A percentile compares a stretch with the other conserved stretches of the same genome.
Conservation (phyloP, 163 green algal species). For the Chlamydomonas reinhardtii region DNA sequence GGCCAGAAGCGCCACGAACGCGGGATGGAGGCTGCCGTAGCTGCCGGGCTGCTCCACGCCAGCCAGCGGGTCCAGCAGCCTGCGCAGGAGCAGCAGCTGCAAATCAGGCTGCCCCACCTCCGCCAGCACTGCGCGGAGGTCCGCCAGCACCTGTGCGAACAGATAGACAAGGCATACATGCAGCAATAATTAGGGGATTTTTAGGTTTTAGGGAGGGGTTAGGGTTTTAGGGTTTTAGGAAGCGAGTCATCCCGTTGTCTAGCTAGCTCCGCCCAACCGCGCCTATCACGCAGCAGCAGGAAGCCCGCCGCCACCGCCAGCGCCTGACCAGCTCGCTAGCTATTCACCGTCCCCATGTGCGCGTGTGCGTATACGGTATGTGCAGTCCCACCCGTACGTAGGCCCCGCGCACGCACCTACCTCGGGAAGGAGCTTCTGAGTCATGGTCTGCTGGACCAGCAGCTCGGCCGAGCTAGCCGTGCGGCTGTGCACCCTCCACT, state of each 20-base stretch:
- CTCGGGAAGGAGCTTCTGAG: conserved; percentile 33
- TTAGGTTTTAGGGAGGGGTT: no score
- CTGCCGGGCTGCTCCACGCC: conserved; percentile 13
- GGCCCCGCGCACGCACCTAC: conserved; percentile 2
- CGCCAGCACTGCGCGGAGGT: conserved; percentile 29
- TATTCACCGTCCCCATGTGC: no score
- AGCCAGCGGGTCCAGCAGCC: conserved; percentile 21
- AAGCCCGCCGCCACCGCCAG: no score
- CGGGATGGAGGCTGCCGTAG: conserved; percentile 4
- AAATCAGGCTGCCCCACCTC: conserved; percentile 8
- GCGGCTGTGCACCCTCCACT: conserved; percentile 29
- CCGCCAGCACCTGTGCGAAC: conserved; percentile 7
- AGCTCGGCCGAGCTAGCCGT: conserved; percentile 14
- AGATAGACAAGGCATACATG: no score
- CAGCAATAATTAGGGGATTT: no score
- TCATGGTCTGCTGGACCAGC: conserved; percentile 20
- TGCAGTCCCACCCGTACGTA: background rate
- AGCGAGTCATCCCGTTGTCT: no score
- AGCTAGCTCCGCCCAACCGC: no score
- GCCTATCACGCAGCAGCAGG: no score
- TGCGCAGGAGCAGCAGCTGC: conserved; percentile 17
- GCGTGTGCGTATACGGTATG: no score
- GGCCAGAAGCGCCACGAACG: conserved; percentile 31
- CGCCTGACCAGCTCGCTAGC: no score
- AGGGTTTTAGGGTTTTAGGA: no score